Evolutionary conservation across 192 early-diverging fungal genomes (phyloP).

Genomic region (Mortierella claussenii): DNA sequence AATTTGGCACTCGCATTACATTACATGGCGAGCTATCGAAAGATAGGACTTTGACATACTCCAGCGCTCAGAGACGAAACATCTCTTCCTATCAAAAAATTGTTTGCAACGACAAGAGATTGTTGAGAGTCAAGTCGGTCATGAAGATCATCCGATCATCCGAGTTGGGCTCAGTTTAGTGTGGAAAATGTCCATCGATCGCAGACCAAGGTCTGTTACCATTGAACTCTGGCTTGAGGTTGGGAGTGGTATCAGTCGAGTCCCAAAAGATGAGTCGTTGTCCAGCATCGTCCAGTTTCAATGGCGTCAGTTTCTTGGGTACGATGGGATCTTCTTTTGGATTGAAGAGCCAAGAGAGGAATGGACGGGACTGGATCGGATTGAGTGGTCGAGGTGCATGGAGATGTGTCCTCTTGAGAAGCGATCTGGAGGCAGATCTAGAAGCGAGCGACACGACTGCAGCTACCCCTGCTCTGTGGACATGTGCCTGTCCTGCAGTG

Average conservation of each 20-base stretch:
- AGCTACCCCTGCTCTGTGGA: too few relatives aligned
- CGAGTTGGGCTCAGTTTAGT: too few relatives aligned
- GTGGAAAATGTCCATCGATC: neutral
- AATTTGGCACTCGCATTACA: neutral
- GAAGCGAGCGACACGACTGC: too few relatives aligned
- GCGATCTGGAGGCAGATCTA: too few relatives aligned
- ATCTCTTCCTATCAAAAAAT: slow-evolving; percentile 3
- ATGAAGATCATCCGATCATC: too few relatives aligned
- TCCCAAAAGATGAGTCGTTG: slow-evolving; percentile 41
- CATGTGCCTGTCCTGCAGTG: too few relatives aligned
- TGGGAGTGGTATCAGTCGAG: slow-evolving; percentile 35
- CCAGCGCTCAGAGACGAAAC: slow-evolving; percentile 40
- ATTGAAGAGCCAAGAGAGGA: slow-evolving; percentile 46
- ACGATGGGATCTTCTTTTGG: slow-evolving; percentile 39
- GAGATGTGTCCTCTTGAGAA: too few relatives aligned
- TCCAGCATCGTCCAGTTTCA: slow-evolving; percentile 28
- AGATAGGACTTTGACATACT: slow-evolving; percentile 12
- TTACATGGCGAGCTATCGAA: neutral
- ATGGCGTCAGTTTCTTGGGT: slow-evolving; percentile 24
- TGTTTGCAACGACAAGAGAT: too few relatives aligned
- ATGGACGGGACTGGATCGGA: slow-evolving; percentile 18
- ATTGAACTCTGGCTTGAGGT: slow-evolving; percentile 48
- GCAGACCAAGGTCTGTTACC: too few relatives aligned
- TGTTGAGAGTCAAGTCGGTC: too few relatives aligned
- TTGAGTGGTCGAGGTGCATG: too few relatives aligned